Evolutionary conservation across 2,329 filamentous ascomycete genomes (phyloP).

Genomic region (Arthroderma sp.): DNA sequence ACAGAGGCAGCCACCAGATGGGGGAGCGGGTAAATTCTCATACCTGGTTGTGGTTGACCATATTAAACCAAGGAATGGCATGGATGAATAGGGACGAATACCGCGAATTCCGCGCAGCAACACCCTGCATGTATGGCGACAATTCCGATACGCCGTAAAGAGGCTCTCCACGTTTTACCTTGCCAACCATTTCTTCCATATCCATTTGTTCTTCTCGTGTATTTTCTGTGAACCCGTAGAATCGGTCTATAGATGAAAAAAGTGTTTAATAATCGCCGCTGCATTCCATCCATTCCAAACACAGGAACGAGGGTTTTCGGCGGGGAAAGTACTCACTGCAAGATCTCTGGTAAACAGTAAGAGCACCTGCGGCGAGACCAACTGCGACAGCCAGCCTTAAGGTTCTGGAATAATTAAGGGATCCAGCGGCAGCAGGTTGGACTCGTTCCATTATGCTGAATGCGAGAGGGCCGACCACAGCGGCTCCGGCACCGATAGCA

Average conservation of each 20-base stretch:
- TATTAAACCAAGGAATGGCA: slow-evolving; percentile 91
- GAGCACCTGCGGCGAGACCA: slow-evolving; percentile 63
- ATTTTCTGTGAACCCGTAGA: slow-evolving; percentile 93
- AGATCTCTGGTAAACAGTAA: slow-evolving; percentile 75
- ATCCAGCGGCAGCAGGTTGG: slow-evolving; percentile 71
- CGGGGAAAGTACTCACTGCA: slow-evolving; percentile 48
- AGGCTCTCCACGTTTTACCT: slow-evolving; percentile 82
- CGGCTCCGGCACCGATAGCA: slow-evolving; percentile 52
- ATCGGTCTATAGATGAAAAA: slow-evolving; percentile 52
- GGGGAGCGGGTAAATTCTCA: slow-evolving; percentile 10
- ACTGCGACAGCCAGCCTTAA: slow-evolving; percentile 68
- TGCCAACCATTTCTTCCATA: slow-evolving; percentile 95
- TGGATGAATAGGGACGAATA: slow-evolving; percentile 76
- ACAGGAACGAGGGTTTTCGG: not conserved
- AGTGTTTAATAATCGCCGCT: not conserved
- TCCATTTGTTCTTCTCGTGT: slow-evolving; percentile 84
- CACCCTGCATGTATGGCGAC: slow-evolving; percentile 82
- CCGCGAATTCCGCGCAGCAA: slow-evolving; percentile 81
- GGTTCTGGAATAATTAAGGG: slow-evolving; percentile 65
- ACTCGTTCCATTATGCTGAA: slow-evolving; percentile 72
- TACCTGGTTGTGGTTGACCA: slow-evolving; percentile 79
- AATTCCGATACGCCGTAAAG: slow-evolving; percentile 72
- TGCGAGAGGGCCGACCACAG: slow-evolving; percentile 57
- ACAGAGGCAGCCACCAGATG: not conserved
- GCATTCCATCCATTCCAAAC: not conserved